phyloP scores from a whole-genome alignment of 2,329 filamentous ascomycete species.

The Fusarium keratoplasticum region DNA sequence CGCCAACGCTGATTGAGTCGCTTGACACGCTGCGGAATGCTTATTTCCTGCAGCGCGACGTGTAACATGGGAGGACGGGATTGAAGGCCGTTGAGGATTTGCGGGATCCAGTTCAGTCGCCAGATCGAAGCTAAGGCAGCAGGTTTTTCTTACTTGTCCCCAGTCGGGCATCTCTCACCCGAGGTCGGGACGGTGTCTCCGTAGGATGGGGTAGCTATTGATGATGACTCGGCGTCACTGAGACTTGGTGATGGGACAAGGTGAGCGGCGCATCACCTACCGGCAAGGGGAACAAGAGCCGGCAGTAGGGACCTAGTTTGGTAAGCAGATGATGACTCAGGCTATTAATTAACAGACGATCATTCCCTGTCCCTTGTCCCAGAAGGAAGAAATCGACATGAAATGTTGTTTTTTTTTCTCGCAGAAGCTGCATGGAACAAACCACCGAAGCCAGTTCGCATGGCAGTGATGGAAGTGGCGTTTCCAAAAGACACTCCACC shows the following conservation, averaged over 20 bases:
- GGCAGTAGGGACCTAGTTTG: not conserved
- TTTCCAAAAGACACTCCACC: not conserved
- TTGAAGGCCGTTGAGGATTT: not conserved
- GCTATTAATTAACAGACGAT: conserved; percentile 1
- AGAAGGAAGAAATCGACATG: not conserved
- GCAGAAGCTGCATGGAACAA: conserved; percentile 33
- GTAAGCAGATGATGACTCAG: conserved; percentile 8
- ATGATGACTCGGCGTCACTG: not conserved
- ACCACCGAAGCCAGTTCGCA: conserved; percentile 18
- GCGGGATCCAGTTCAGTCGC: not conserved
- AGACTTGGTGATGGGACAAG: not conserved
- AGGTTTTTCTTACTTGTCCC: not conserved
- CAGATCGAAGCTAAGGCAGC: conserved; percentile 11
- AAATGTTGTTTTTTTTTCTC: not conserved
- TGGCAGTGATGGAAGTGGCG: conserved; percentile 2
- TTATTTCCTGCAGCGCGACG: conserved; percentile 22
- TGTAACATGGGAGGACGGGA: not conserved
- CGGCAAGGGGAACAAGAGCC: not conserved
- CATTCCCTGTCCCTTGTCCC: not conserved
- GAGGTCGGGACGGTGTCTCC: conserved; percentile 4
- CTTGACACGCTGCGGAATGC: conserved; percentile 22
- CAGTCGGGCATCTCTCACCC: conserved; percentile 13
- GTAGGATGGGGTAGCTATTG: not conserved
- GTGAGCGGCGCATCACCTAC: conserved; percentile 4
- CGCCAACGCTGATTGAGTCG: not conserved